Base-by-base conservation (phyloP, 177 flowering plant species). In the Vitis hybrid region DNA sequence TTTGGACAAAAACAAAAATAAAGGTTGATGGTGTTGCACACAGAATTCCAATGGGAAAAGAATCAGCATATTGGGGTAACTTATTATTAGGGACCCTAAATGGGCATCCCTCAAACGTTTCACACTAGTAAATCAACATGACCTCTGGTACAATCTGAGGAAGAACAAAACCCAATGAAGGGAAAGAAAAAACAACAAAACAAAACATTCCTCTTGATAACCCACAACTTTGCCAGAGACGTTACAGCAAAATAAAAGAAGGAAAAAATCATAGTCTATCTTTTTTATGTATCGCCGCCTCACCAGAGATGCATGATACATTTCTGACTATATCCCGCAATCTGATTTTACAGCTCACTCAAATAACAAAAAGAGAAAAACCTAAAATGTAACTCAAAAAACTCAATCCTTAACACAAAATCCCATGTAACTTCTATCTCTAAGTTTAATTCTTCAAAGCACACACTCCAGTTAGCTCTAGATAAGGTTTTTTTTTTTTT, bases 311-410 rank as follows among this genome's bases (percentile, higher is more conserved):
- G 82, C 79, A 71, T 70, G 80, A 79, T 80, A 81, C 84, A 77
- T 66, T 73, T 73, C 75, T 73, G 68, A 72, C 82, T 82, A 78
- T 80, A 77, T 75, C 73, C 86, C 85, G 87, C 78, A 84, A 80
- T 76, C 84, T 74, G 85, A 82, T 80, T 80, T 74, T 82, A 82
- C 85, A 84, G 67, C 85, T 81, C 88, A 81, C 80, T 79, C 82
- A 77, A 76, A 62, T 60, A 54, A 49, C 64, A 62, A 65, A 79
- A 70, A 50, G 58, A 51, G 49, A 72, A 70, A 70, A 63, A 64
- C 79, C 65, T 66, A 70, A 69, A 65, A 66, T 35, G 70, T 62
- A 72, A 62, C 65, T 60, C 71, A 79, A 81, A 79, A 81, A 80
- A 72, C 77, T 68, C 79, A 81, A 79, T 62, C 81, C 76, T 74